Evolutionary conservation across 305 asterid species (phyloP), one percentile per base, ranked within the genome.

Genomic region (Andrographis paniculata): DNA sequence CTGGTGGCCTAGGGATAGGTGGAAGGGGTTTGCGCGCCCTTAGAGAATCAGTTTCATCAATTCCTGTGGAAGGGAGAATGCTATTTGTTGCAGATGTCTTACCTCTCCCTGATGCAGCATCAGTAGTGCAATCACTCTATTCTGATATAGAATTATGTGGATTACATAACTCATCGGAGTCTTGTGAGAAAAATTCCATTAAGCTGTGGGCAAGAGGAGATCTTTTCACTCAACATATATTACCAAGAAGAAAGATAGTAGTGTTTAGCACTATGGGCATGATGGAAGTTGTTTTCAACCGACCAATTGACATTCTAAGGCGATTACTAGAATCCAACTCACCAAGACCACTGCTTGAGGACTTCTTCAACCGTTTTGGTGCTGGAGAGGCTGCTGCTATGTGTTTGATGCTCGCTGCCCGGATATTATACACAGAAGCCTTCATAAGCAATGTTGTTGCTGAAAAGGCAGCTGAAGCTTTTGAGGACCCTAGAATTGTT

Each of bases 381-480:
- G 83, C 95, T 63, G 95, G 82, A 60, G 99, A 92, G 77, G 86
- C 87, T 17, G 91, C 99, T 55, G 85, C 88, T 28, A 87, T 92
- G 97, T 87, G 96, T 61, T 78, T 92, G 65, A 76, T 87, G 94
- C 86, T 92, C 28, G 94, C 97, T 75, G 87, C 97, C 21, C 80
- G 85, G 61, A 64, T 81, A 48, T 72, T 73, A 43, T 63, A 63
- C 58, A 68, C 82, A 9, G 96, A 87, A 49, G 70, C 71, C 62
- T 67, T 87, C 50, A 64, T 87, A 56, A 83, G 75, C 71, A 87
- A 81, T 58, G 62, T 71, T 53, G 94, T 78, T 39, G 64, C 96
- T 62, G 95, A 92, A 56, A 92, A 85, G 75, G 99, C 99, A 54
- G 96, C 99, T 59, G 99, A 92, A 77, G 94, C 94, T 63, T 92